Conservation (phyloP, 495 filamentous ascomycete genomes). For the Hyaloscypha finlandica region DNA sequence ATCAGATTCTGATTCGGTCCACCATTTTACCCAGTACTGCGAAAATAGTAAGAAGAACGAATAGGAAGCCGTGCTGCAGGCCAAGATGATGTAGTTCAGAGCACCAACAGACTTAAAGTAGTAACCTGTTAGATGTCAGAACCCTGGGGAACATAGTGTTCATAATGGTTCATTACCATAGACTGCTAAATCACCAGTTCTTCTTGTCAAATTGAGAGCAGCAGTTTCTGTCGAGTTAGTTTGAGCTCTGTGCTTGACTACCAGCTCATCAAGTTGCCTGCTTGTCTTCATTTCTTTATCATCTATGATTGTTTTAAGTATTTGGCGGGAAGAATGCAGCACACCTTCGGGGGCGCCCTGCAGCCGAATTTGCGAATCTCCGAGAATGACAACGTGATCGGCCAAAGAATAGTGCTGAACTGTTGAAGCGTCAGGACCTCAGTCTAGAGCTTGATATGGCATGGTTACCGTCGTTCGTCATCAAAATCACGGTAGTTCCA, state of each 20-base stretch:
- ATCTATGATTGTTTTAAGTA: not conserved
- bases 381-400: slow-evolving; percentile 21
- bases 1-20: slow-evolving; percentile 32
- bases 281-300: not conserved
- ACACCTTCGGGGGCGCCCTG: slow-evolving; percentile 10
- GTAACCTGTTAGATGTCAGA: slow-evolving; percentile 41
- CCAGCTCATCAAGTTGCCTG: not conserved
- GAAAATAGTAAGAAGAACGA: slow-evolving; percentile 34
- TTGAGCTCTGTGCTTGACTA: not conserved
- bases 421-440: not conserved
- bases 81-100: slow-evolving; percentile 45
- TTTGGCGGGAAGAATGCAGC: not conserved
- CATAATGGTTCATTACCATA: slow-evolving; percentile 40
- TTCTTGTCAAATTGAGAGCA: slow-evolving; percentile 30
- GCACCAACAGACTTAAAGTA: slow-evolving; percentile 57
- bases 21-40: slow-evolving; percentile 42
- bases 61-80: slow-evolving; percentile 32
- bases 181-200: slow-evolving; percentile 55
- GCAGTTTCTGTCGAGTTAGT: not conserved
- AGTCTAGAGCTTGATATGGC: not conserved
- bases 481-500: slow-evolving; percentile 43
- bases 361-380: slow-evolving; percentile 1
- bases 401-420: slow-evolving; percentile 20
- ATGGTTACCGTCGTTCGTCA: slow-evolving; percentile 38
- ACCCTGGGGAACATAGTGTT: not conserved